Percentiles rank a stretch among this genome's conserved stretches.
Conservation (phyloP, 1,284 basidiomycete species). For the Boletus sp. region DNA sequence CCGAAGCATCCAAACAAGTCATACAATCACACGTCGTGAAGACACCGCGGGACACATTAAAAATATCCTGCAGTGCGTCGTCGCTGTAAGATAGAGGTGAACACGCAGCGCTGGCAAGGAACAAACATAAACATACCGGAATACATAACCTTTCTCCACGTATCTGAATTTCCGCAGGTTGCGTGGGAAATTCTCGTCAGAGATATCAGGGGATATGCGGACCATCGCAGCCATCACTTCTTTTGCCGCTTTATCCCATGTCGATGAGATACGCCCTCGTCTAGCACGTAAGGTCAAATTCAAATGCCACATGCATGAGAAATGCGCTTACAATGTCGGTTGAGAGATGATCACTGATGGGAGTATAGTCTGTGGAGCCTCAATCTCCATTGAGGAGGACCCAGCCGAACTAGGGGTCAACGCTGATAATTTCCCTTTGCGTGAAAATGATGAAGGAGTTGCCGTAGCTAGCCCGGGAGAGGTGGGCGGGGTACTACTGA, state of each 20-base stretch:
- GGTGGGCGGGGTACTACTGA: slow-evolving; percentile 11
- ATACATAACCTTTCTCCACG: slow-evolving; percentile 47
- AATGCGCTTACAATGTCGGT: slow-evolving; percentile 26
- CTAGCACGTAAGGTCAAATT: slow-evolving; percentile 16
- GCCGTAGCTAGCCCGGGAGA: slow-evolving; percentile 7
- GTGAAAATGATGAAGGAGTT: slow-evolving; percentile 8
- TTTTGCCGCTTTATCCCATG: slow-evolving; percentile 42
- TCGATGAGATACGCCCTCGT: slow-evolving; percentile 31
- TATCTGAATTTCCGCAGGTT: slow-evolving; percentile 45
- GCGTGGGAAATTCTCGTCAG: slow-evolving; percentile 45
- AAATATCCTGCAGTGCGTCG: slow-evolving; percentile 19
- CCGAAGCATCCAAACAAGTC: slow-evolving; percentile 25
- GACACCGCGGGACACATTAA: slow-evolving; percentile 19
- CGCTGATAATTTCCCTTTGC: slow-evolving; percentile 1
- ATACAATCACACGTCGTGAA: slow-evolving; percentile 35
- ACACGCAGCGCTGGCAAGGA: background rate
- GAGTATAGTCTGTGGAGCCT: slow-evolving; percentile 5
- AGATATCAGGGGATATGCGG: slow-evolving; percentile 44
- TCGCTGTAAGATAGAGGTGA: slow-evolving; percentile 17
- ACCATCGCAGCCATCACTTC: slow-evolving; percentile 41
- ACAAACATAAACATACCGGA: slow-evolving; percentile 36
- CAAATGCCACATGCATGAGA: background rate
- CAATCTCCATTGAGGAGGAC: slow-evolving; percentile 11
- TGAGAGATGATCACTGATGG: slow-evolving; percentile 21
- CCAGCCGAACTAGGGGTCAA: slow-evolving; percentile 15